A percentile compares a stretch with the other conserved stretches of the same genome.
Conservation (phyloP, 495 filamentous ascomycete species). For the Chaetomium tenue region DNA sequence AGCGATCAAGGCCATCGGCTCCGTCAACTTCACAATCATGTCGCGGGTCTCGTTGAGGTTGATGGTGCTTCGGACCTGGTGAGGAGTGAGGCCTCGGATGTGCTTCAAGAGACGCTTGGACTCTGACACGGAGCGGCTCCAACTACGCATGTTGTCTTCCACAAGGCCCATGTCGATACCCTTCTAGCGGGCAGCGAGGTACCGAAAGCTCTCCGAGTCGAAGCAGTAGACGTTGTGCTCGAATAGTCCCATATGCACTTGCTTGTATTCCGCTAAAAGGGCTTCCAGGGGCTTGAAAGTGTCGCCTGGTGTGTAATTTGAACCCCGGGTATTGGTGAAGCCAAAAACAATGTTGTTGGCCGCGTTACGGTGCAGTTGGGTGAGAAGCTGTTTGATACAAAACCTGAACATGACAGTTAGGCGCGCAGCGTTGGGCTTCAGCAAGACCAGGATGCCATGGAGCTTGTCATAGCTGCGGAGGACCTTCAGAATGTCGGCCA, state of each 20-base stretch:
- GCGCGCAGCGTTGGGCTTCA: conserved; percentile 46
- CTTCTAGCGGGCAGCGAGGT: conserved; percentile 41
- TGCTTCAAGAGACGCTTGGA: conserved; percentile 34
- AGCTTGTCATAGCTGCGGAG: conserved; percentile 39
- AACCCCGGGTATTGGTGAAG: conserved; percentile 46
- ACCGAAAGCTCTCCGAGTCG: conserved; percentile 50
- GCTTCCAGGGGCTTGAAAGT: conserved; percentile 38
- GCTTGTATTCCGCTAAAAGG: conserved; percentile 31
- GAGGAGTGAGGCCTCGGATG: conserved; percentile 31
- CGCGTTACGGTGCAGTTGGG: conserved; percentile 39
- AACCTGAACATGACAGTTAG: conserved; percentile 42
- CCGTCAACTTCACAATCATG: conserved; percentile 38
- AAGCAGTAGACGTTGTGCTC: conserved; percentile 43
- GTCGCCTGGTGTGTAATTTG: conserved; percentile 46
- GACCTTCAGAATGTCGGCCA: conserved; percentile 40
- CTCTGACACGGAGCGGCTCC: conserved; percentile 40
- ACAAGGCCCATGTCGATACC: conserved; percentile 32
- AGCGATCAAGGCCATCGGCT: conserved; percentile 41
- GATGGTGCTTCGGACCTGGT: conserved; percentile 39
- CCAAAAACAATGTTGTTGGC: conserved; percentile 46
- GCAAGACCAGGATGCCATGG: conserved; percentile 48
- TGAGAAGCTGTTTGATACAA: conserved; percentile 47
- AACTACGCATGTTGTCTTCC: conserved; percentile 39
- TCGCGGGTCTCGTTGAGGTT: conserved; percentile 42
- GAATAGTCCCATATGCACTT: conserved; percentile 29